Conservation (phyloP, 2,329 filamentous ascomycete species). For the Colletotrichum truncatum region DNA sequence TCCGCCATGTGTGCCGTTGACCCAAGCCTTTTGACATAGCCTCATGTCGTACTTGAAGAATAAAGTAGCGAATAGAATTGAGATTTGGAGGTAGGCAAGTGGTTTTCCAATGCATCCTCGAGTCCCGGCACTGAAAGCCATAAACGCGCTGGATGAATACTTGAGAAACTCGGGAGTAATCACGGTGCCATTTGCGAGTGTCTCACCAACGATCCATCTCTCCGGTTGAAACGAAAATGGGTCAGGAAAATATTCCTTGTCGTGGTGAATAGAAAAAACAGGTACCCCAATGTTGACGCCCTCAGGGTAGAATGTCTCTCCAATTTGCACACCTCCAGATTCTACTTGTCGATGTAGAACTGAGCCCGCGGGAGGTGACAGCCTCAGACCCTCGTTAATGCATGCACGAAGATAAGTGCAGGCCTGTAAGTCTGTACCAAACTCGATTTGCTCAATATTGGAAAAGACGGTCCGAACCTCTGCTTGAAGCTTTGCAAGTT, state of each 20-base stretch:
- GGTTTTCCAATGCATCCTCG: slow-evolving; percentile 16
- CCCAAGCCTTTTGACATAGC: neutral
- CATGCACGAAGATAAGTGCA: slow-evolving; percentile 16
- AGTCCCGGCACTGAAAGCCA: slow-evolving; percentile 18
- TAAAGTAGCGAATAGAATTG: slow-evolving; percentile 2
- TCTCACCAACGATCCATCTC: slow-evolving; percentile 12
- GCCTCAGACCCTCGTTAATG: slow-evolving; percentile 5
- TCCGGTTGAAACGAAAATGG: slow-evolving; percentile 10
- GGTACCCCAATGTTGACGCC: slow-evolving; percentile 12
- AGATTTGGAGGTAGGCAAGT: slow-evolving; percentile 7
- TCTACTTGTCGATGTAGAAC: slow-evolving; percentile 1
- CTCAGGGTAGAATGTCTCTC: neutral
- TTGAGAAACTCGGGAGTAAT: slow-evolving; percentile 3
- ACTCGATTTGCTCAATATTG: neutral
- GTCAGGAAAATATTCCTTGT: neutral
- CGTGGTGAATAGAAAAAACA: slow-evolving; percentile 15
- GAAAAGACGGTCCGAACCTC: neutral
- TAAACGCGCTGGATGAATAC: neutral
- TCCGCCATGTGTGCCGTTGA: neutral
- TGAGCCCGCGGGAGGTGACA: slow-evolving; percentile 5
- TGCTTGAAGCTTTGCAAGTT: neutral
- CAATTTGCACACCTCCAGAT: neutral
- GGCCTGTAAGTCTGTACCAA: neutral
- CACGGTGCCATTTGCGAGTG: neutral
- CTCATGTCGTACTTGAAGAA: slow-evolving; percentile 15